Evolutionary conservation across 2,329 filamentous ascomycete genomes (phyloP).

Genomic region (Rachicladosporium sp.): DNA sequence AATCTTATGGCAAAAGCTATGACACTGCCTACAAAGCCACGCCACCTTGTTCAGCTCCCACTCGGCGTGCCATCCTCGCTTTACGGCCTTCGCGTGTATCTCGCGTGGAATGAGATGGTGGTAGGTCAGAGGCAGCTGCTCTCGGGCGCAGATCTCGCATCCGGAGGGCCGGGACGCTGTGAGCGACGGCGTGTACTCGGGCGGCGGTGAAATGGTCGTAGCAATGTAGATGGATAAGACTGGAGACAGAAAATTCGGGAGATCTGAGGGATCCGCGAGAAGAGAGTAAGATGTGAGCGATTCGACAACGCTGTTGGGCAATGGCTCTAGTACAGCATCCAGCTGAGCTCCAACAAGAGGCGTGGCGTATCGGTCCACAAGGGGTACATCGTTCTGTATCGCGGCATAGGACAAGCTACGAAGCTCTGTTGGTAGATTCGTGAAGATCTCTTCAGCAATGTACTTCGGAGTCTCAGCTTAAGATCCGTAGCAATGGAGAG

Average conservation of each 20-base stretch:
- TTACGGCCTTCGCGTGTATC: conserved; percentile 63
- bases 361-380: conserved; percentile 45
- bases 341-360: conserved; percentile 31
- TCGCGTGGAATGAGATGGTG: conserved; percentile 75
- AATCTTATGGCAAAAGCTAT: conserved; percentile 68
- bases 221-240: conserved; percentile 52
- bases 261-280: conserved; percentile 35
- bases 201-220: conserved; percentile 47
- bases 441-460: conserved; percentile 57
- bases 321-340: conserved; percentile 37
- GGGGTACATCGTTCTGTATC: conserved; percentile 36
- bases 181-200: conserved; percentile 39
- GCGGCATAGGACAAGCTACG: conserved; percentile 48
- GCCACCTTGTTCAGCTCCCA: conserved; percentile 69
- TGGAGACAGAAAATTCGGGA: conserved; percentile 48
- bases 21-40: conserved; percentile 76
- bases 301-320: conserved; percentile 52
- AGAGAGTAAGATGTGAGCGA: conserved; percentile 57
- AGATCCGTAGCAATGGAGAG: background rate
- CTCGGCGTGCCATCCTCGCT: conserved; percentile 65
- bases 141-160: conserved; percentile 67
- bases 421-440: conserved; percentile 48
- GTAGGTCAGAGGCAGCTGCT: conserved; percentile 66
- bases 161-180: conserved; percentile 37
- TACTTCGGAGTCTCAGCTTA: conserved; percentile 37